phyloP scores from a whole-genome alignment of 331 rosid species.

The Cydonia oblonga region DNA sequence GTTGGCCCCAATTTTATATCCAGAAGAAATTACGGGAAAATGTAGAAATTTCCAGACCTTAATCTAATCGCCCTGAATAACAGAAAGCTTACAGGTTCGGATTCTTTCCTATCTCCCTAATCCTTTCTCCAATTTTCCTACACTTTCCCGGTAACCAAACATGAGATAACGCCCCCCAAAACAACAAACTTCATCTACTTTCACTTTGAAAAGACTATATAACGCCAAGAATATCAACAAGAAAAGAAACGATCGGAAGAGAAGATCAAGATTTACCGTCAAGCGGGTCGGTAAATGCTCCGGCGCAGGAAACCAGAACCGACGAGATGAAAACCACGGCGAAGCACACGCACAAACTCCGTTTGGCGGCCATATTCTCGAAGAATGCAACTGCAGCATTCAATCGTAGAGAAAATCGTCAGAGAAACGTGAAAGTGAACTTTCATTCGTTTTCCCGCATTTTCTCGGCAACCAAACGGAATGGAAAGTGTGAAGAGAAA shows the following conservation, averaged over 20 bases:
- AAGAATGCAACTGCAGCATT: background rate
- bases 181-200: background rate
- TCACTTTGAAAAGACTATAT: background rate
- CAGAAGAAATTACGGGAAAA: background rate
- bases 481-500: background rate
- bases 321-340: slow-evolving; percentile 25
- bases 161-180: background rate
- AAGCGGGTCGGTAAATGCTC: slow-evolving; percentile 30
- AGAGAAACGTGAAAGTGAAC: background rate
- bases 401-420: background rate
- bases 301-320: slow-evolving; percentile 28
- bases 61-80: background rate
- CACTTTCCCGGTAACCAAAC: slow-evolving; percentile 9
- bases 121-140: background rate
- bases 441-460: slow-evolving; percentile 5
- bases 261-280: slow-evolving; percentile 42
- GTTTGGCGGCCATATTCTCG: slow-evolving; percentile 32
- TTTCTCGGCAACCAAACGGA: slow-evolving; percentile 25
- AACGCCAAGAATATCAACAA: background rate
- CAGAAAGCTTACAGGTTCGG: background rate
- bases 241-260: background rate
- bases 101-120: background rate
- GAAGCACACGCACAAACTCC: slow-evolving; percentile 11
- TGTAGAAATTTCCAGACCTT: background rate
- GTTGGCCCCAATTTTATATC: background rate